Percentiles rank a stretch among this genome's conserved stretches.
phyloP scores from a whole-genome alignment of 2,329 filamentous ascomycete species.

The Helicocarpus griseus region DNA sequence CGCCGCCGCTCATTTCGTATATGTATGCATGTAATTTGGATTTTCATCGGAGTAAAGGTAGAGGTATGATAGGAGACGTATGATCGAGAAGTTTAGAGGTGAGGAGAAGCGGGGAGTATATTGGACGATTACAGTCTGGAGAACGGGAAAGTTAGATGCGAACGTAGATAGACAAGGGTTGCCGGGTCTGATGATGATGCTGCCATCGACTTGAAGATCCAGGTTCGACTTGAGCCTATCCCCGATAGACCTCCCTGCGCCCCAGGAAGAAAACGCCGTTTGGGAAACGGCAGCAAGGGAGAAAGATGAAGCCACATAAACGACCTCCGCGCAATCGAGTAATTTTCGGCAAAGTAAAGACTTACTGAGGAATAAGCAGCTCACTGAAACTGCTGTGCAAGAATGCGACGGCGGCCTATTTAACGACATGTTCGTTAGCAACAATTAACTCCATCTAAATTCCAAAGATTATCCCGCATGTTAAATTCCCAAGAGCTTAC shows the following conservation, averaged over 20 bases:
- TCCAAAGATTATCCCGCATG: not conserved
- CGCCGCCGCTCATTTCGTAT: not conserved
- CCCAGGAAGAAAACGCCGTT: too few species aligned
- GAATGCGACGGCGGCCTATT: constrained; percentile 55
- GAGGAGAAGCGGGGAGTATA: not conserved
- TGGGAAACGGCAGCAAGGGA: too few species aligned
- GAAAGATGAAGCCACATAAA: not conserved
- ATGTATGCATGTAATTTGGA: not conserved
- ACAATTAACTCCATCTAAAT: not conserved
- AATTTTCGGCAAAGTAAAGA: constrained; percentile 8
- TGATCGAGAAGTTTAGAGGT: not conserved
- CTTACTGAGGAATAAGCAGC: constrained; percentile 53
- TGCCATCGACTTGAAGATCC: not conserved
- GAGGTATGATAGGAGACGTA: not conserved
- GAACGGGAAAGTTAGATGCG: not conserved
- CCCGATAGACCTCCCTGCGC: too few species aligned
- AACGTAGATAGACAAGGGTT: constrained; percentile 15
- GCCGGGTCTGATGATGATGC: not conserved
- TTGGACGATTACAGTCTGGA: not conserved
- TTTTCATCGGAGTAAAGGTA: not conserved
- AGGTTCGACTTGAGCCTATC: not conserved
- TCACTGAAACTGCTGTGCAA: constrained; percentile 60
- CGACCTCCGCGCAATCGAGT: too few species aligned
- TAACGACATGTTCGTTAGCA: constrained; percentile 6
- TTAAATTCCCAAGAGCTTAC: constrained; percentile 38